phyloP scores from a whole-genome alignment of 257 asterid genomes.

The Cordia subcordata region DNA sequence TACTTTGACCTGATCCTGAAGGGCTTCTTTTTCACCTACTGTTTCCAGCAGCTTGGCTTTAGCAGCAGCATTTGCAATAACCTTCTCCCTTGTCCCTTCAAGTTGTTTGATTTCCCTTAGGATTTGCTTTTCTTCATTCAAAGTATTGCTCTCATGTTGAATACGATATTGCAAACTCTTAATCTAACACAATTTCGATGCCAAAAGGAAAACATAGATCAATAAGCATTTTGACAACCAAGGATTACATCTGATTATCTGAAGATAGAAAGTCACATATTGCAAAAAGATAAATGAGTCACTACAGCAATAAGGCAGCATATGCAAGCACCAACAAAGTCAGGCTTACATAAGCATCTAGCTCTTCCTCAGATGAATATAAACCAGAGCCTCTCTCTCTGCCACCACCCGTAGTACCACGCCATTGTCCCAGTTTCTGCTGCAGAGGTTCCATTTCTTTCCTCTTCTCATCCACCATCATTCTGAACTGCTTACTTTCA shows the following conservation, averaged over 20 bases:
- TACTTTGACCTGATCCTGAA: conserved; percentile 91
- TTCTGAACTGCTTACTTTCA: conserved; percentile 62
- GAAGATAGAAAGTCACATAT: no score
- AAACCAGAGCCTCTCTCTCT: conserved; percentile 6
- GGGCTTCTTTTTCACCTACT: conserved; percentile 68
- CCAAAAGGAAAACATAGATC: background rate
- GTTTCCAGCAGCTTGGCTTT: conserved; percentile 72
- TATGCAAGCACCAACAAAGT: no score
- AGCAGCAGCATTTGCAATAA: conserved; percentile 63
- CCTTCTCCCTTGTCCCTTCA: conserved; percentile 70
- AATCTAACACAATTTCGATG: conserved; percentile 33
- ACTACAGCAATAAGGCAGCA: background rate
- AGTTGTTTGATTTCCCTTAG: conserved; percentile 82
- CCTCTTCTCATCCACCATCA: conserved; percentile 64
- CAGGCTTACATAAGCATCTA: conserved; percentile 59
- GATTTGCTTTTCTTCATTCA: conserved; percentile 87
- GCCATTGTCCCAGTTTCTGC: conserved; percentile 66
- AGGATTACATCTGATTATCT: background rate
- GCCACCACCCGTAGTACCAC: conserved; percentile 29
- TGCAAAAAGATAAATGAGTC: no score
- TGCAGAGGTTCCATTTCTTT: conserved; percentile 81
- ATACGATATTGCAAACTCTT: conserved; percentile 76
- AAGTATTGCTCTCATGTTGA: conserved; percentile 88
- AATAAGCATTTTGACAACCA: background rate
- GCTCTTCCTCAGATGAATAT: conserved; percentile 80